Conservation (phyloP, 192 early-diverging fungal species). For the Entomortierella chlamydospora region DNA sequence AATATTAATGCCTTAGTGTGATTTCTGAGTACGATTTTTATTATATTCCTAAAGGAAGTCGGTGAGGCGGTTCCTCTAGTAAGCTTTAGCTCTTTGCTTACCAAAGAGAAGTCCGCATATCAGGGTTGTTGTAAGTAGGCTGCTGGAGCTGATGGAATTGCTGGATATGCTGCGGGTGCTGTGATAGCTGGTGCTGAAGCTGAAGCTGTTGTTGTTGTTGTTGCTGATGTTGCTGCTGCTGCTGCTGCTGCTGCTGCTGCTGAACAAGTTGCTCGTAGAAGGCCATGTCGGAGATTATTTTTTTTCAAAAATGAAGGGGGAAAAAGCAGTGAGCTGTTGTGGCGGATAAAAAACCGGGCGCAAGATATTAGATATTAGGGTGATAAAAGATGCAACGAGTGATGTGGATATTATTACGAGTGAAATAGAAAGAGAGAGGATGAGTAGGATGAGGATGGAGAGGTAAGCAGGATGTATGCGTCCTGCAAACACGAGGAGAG, state of each 20-base stretch:
- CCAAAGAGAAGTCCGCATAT: constrained; percentile 35
- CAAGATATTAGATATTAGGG: too few relatives aligned
- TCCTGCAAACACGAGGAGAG: too few relatives aligned
- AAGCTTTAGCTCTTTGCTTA: constrained; percentile 11
- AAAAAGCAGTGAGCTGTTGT: background rate
- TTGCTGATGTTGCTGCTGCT: constrained; percentile 11
- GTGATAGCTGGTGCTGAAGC: constrained; percentile 12
- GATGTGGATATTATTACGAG: background rate
- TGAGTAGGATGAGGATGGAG: too few relatives aligned
- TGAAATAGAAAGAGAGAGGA: background rate
- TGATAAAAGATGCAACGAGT: background rate
- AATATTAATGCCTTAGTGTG: background rate
- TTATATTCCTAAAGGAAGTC: too few relatives aligned
- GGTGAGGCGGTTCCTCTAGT: too few relatives aligned
- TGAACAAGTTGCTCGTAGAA: constrained; percentile 30
- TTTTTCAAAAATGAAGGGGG: constrained; percentile 6
- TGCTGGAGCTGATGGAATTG: constrained; percentile 21
- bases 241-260: constrained; percentile 43
- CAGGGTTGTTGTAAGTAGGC: constrained; percentile 9
- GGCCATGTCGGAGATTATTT: constrained; percentile 15
- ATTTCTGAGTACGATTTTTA: too few relatives aligned
- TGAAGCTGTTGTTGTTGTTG: constrained; percentile 14
- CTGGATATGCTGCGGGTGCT: constrained; percentile 9
- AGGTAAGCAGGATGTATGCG: too few relatives aligned
- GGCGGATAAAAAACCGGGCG: too few relatives aligned